These are phyloP conservation scores for Aphanomyces cochlioides DNA, from an alignment of 352 stramenopile species.

Conservation along the genomic window DNA sequence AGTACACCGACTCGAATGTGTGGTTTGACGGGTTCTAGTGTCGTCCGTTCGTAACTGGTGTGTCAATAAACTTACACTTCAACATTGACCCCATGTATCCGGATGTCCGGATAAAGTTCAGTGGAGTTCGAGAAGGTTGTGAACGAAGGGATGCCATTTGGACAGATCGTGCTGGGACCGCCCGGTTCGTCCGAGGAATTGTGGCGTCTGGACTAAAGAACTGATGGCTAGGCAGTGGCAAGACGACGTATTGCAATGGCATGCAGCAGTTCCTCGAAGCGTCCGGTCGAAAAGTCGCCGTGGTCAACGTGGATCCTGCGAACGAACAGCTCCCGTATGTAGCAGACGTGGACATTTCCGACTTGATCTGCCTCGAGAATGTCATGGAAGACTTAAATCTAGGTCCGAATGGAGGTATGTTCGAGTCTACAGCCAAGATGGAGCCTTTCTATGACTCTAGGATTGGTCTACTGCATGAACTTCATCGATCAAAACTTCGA, in stretches of 20 bases:
- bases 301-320: constrained; percentile 98
- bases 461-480: constrained; percentile 99
- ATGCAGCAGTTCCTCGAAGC: constrained; percentile 93
- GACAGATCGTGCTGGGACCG: constrained; percentile 26
- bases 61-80: not conserved
- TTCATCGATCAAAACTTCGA: constrained; percentile 98
- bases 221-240: constrained; percentile 72
- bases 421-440: too few relatives aligned
- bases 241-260: constrained; percentile 98
- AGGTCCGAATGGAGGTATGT: constrained; percentile 92
- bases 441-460: constrained; percentile 30
- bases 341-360: constrained; percentile 89
- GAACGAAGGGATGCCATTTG: constrained; percentile 17
- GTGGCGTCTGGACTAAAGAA: not conserved
- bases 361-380: constrained; percentile 95
- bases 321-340: constrained; percentile 90
- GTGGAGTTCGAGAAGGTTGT: too few relatives aligned
- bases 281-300: constrained; percentile 62
- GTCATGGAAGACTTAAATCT: constrained; percentile 93
- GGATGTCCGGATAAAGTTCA: not conserved
- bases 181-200: constrained; percentile 2
- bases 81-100: not conserved
- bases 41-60: not conserved
- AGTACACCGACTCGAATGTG: constrained; percentile 16
- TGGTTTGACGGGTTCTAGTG: constrained; percentile 27